Evolutionary conservation across 2,329 filamentous ascomycete genomes (phyloP).

Genomic region (Sporothrix globosa): DNA sequence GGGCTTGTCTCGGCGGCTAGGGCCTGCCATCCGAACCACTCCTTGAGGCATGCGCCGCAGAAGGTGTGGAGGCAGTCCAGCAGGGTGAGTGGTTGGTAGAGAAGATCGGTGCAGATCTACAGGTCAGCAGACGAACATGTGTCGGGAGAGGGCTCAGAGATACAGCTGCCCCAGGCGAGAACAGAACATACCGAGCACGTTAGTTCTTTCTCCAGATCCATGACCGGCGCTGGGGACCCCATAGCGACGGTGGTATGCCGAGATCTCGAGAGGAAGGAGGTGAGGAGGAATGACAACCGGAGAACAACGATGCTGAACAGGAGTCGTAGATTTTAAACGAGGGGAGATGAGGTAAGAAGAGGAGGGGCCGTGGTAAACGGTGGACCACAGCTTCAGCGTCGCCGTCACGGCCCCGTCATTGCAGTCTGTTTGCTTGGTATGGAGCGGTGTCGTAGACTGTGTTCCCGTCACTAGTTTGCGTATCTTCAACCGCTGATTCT

Average conservation of each 20-base stretch:
- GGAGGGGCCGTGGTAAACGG: constrained; percentile 26
- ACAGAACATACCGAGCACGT: constrained; percentile 79
- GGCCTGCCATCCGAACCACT: constrained; percentile 89
- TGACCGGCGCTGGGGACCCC: constrained; percentile 55
- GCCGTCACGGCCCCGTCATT: constrained; percentile 22
- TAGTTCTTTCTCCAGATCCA: constrained; percentile 89
- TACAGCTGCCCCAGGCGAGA: constrained; percentile 26
- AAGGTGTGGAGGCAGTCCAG: constrained; percentile 95
- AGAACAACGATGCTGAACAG: not conserved
- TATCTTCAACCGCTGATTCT: constrained; percentile 13
- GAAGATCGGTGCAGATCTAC: constrained; percentile 94
- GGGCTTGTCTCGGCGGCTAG: constrained; percentile 58
- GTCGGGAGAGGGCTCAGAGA: not conserved
- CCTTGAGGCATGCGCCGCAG: constrained; percentile 91
- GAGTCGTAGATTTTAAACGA: constrained; percentile 8
- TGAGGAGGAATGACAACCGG: not conserved
- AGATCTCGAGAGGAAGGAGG: too few relatives aligned
- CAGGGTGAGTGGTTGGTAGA: constrained; percentile 87
- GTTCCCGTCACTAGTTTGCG: not conserved
- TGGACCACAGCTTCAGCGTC: constrained; percentile 23
- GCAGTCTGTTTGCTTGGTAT: constrained; percentile 16
- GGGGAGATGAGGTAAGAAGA: not conserved
- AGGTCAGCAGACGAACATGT: constrained; percentile 26
- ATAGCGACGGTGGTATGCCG: constrained; percentile 42
- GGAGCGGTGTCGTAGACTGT: not conserved